Base-by-base conservation (phyloP, 169 alveolate species). In the Babesia bigemina region DNA sequence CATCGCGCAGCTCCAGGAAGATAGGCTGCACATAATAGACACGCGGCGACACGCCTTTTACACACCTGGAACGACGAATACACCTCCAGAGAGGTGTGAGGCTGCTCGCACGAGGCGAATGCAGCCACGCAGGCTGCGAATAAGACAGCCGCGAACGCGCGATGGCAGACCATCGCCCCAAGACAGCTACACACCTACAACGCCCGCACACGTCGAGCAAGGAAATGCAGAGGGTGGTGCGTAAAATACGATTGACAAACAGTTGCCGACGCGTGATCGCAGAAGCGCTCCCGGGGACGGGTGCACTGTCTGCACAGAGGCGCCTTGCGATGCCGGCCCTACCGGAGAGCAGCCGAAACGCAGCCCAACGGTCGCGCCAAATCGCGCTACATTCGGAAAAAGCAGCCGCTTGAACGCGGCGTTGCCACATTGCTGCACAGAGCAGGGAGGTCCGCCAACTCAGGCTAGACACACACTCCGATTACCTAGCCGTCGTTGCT, bases 271-370 rank as follows among this genome's bases (percentile, higher is more conserved):
- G 39, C 39, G 10, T 33, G 6, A 33, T 2, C 39, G 39, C 39
- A 33, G 39, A 33, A 33, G 39, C 39, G 39, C 39, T 33, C 55
- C 45, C 28, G 4, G 4, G 39, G 70, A 61, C 70, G 42, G 70
- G 70, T 61, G 70, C 70, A 61, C 70, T 61, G 70, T 36, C 55
- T 61, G 70, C 70, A 61, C 70, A 61, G 55, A 61, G 50, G 50
- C 50, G 50, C 50, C 50, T 16, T 10, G 50, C n/a, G 14, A 16
- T 10, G 50, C 50, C 50, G 50, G 1, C 50, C 14, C 14, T 2
- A 45, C 39, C 39, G 39, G 6, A 33, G 6, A 6, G 6, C 39
- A 33, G 39, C 39, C 39, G 39, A 33, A 33, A 6, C 39, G 2
- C 39, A 33, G 39, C 39, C 6, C 39, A 6, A 33, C 39, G 39